Evolutionary conservation across 2,329 filamentous ascomycete genomes (phyloP).

Genomic region (Helotiales sp.): DNA sequence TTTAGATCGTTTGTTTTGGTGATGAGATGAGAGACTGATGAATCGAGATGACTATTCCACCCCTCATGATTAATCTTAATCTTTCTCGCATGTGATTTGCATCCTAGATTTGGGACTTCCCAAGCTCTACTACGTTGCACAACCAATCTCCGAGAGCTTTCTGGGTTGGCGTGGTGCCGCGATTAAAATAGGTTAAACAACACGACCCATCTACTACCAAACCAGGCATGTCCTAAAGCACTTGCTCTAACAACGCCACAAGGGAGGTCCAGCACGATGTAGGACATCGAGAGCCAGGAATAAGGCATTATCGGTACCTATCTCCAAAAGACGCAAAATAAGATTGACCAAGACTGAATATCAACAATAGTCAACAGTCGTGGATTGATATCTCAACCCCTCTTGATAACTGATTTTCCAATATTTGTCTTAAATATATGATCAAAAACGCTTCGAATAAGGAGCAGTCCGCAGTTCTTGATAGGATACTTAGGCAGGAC

Average conservation of each 20-base stretch:
- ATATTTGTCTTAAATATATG: slow-evolving; percentile 77
- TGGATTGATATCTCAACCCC: slow-evolving; percentile 67
- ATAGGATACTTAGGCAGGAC: too few relatives aligned
- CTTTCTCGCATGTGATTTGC: background rate
- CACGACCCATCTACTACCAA: too few relatives aligned
- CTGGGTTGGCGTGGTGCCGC: too few relatives aligned
- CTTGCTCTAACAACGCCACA: too few relatives aligned
- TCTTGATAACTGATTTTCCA: slow-evolving; percentile 66
- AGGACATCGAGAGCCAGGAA: slow-evolving; percentile 84
- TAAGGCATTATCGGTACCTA: slow-evolving; percentile 67
- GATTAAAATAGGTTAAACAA: too few relatives aligned
- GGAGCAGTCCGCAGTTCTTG: slow-evolving; percentile 87
- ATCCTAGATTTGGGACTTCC: background rate
- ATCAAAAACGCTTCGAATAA: slow-evolving; percentile 85
- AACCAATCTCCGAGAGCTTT: too few relatives aligned
- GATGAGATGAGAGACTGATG: background rate
- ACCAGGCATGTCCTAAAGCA: too few relatives aligned
- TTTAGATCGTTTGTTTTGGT: background rate
- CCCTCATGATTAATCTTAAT: background rate
- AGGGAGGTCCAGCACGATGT: slow-evolving; percentile 73
- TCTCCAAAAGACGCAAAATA: slow-evolving; percentile 65
- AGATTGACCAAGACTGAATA: slow-evolving; percentile 69
- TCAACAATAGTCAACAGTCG: slow-evolving; percentile 72
- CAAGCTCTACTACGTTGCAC: too few relatives aligned
- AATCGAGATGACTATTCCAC: background rate